A percentile compares a stretch with the other conserved stretches of the same genome.
Evolutionary conservation across 495 filamentous ascomycete species (phyloP).

Genomic region (Penicillium cosmopolitanum): DNA sequence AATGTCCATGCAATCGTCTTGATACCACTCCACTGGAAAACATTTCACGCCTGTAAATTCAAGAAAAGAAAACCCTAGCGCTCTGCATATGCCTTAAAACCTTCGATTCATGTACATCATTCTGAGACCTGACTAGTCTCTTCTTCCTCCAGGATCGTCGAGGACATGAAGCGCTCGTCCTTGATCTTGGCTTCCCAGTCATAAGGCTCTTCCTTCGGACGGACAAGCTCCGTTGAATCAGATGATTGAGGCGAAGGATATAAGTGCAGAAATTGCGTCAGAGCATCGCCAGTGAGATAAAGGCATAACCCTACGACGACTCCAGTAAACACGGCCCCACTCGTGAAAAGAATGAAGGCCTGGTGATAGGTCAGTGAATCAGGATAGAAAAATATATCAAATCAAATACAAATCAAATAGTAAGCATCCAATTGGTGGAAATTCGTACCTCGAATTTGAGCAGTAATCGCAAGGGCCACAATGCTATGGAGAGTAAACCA

Average conservation of each 20-base stretch:
- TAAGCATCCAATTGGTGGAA: background rate
- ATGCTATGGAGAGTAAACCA: conserved; percentile 36
- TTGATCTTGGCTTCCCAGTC: conserved; percentile 38
- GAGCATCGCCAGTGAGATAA: conserved; percentile 17
- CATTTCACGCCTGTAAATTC: too few relatives aligned
- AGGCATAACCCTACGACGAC: conserved; percentile 25
- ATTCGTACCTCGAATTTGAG: conserved; percentile 65
- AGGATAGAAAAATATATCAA: background rate
- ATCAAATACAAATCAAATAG: background rate
- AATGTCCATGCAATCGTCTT: too few relatives aligned
- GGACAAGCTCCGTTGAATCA: conserved; percentile 7
- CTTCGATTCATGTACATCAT: conserved; percentile 8
- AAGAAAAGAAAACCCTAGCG: background rate
- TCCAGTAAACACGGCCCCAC: conserved; percentile 27
- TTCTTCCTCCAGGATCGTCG: conserved; percentile 72
- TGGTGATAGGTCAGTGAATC: conserved; percentile 4
- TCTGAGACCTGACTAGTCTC: conserved; percentile 41
- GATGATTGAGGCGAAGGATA: conserved; percentile 10
- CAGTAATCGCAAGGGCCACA: conserved; percentile 50
- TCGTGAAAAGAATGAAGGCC: conserved; percentile 31
- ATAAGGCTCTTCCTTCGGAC: conserved; percentile 27
- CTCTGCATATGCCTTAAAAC: background rate
- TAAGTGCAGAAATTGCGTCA: conserved; percentile 24
- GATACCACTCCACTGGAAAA: too few relatives aligned
- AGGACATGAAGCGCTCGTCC: conserved; percentile 46